Conservation (phyloP, 2,329 filamentous ascomycete genomes). For the Pleomassaria siparia region DNA sequence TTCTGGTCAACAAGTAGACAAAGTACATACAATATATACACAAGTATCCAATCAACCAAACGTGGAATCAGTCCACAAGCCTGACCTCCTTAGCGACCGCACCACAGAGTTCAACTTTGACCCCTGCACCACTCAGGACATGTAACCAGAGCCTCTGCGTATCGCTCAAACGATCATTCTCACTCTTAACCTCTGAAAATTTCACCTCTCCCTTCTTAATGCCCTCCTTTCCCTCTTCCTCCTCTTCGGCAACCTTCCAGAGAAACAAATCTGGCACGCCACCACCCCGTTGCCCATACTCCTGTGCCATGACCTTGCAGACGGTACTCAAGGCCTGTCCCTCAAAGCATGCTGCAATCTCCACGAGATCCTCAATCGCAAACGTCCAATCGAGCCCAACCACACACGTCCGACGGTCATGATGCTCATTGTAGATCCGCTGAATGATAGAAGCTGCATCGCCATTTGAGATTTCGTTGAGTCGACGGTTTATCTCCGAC, state of each 20-base stretch:
- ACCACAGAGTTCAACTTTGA: constrained; percentile 79
- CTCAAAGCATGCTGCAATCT: constrained; percentile 76
- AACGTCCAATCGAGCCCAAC: constrained; percentile 92
- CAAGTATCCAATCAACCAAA: background rate
- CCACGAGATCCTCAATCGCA: constrained; percentile 72
- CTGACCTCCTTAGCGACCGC: constrained; percentile 61
- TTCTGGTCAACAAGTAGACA: too few relatives aligned
- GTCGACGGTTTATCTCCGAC: constrained; percentile 83
- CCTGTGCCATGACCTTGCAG: constrained; percentile 93
- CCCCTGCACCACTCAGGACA: constrained; percentile 80
- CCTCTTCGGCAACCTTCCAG: constrained; percentile 61
- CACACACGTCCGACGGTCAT: constrained; percentile 75
- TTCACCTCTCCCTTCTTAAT: constrained; percentile 62
- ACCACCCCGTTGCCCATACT: constrained; percentile 82
- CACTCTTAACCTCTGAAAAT: constrained; percentile 64
- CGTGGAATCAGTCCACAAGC: constrained; percentile 7
- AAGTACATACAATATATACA: background rate
- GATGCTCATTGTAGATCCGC: constrained; percentile 67
- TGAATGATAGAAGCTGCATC: constrained; percentile 67
- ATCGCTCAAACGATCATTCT: constrained; percentile 91
- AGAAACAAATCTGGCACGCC: constrained; percentile 92
- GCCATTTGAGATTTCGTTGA: constrained; percentile 87
- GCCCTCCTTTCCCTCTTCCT: constrained; percentile 32
- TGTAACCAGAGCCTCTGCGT: constrained; percentile 97
- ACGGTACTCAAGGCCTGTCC: constrained; percentile 79